Evolutionary conservation across 257 asterid species (phyloP).

Genomic region (Solanum peruvianum): DNA sequence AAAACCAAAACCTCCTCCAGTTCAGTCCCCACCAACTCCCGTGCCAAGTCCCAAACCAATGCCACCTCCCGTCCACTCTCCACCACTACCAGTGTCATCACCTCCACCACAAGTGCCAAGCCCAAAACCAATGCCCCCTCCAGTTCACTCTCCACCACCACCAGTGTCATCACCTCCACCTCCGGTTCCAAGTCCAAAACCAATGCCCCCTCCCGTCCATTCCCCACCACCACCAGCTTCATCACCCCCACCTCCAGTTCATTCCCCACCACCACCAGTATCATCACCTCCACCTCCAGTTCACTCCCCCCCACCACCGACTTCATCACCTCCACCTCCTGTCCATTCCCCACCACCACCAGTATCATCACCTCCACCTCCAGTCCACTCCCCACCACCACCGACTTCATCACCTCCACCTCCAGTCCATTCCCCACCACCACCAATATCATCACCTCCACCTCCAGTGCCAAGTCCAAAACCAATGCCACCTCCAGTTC

Average conservation of each 20-base stretch:
- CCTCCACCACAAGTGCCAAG: neutral
- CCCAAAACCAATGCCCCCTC: neutral
- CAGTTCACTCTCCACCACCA: neutral
- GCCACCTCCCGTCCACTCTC: neutral
- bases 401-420: neutral
- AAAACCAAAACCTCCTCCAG: neutral
- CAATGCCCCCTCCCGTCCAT: neutral
- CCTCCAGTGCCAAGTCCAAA: neutral
- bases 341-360: neutral
- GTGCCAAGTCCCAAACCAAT: neutral
- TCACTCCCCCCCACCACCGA: neutral
- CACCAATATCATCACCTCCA: neutral
- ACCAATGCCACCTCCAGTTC: neutral
- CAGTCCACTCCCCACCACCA: neutral
- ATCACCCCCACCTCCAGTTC: neutral
- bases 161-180: neutral
- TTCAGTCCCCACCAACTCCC: neutral
- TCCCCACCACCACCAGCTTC: neutral
- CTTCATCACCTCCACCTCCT: neutral
- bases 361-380: neutral
- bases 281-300: neutral
- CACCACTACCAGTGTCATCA: neutral
- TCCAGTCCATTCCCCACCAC: neutral
- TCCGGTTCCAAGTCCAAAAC: neutral
- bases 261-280: too few species aligned